Conservation (phyloP, 1,139 yeast genomes). For the Yamadazyma atmosphaerica region DNA sequence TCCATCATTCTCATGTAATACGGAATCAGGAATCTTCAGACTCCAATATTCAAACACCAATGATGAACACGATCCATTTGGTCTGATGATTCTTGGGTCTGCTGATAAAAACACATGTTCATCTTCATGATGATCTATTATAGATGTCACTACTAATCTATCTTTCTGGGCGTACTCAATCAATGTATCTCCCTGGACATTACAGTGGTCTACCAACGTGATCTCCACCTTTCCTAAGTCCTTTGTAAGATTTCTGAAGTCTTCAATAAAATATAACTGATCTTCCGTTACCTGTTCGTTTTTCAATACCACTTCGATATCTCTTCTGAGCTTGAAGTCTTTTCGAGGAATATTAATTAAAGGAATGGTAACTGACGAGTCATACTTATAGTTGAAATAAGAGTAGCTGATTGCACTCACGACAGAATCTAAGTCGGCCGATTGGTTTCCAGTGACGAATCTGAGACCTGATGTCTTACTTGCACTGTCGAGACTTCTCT, state of each 20-base stretch:
- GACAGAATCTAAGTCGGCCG: conserved; percentile 85
- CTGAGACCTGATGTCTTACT: conserved; percentile 20
- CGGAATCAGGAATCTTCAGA: conserved; percentile 18
- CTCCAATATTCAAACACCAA: conserved; percentile 68
- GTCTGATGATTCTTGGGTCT: conserved; percentile 58
- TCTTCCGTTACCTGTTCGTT: conserved; percentile 49
- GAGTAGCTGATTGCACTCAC: conserved; percentile 73
- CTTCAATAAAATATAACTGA: conserved; percentile 66
- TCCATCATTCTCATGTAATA: conserved; percentile 18
- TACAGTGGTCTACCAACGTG: conserved; percentile 81
- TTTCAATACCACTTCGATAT: conserved; percentile 56
- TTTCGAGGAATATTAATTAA: conserved; percentile 67
- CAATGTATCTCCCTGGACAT: conserved; percentile 52
- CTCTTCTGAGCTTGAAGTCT: conserved; percentile 71
- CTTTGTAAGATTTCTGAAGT: conserved; percentile 28
- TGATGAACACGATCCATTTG: conserved; percentile 78
- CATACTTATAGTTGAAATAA: conserved; percentile 42
- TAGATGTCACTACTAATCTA: conserved; percentile 47
- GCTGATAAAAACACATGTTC: conserved; percentile 50
- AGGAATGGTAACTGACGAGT: conserved; percentile 48
- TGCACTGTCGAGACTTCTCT: conserved; percentile 7
- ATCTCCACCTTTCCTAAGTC: conserved; percentile 31
- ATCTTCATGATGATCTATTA: conserved; percentile 89
- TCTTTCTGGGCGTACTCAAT: conserved; percentile 23
- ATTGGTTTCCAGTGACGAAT: conserved; percentile 82